phyloP scores from a whole-genome alignment of 768 basidiomycete genomes.

The Kwoniella pini region DNA sequence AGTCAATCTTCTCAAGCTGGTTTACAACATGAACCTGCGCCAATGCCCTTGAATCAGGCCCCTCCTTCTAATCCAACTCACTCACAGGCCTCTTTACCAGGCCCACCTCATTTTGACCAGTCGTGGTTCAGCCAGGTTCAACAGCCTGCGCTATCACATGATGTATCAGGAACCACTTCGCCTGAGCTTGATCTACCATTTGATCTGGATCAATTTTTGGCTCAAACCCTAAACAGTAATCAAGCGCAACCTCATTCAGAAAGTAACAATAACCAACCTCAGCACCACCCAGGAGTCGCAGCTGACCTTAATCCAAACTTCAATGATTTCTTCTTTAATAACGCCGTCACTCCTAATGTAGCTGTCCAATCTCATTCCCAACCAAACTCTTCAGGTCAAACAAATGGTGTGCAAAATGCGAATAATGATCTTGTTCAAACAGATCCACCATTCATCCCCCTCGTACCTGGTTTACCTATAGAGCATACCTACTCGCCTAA shows the following conservation, averaged over 20 bases:
- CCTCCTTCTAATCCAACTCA: neutral
- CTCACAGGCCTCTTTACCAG: neutral
- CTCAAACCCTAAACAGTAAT: neutral
- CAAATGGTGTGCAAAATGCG: neutral
- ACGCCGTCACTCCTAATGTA: too few relatives aligned
- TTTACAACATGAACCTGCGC: neutral
- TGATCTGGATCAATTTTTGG: conserved; percentile 15
- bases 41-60: neutral
- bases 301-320: neutral
- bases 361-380: neutral
- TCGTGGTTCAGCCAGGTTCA: neutral
- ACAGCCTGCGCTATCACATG: neutral
- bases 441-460: neutral
- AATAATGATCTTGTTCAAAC: neutral
- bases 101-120: neutral
- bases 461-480: conserved; percentile 3
- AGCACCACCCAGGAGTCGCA: neutral
- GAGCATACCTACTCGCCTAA: neutral
- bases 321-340: too few relatives aligned
- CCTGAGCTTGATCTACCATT: conserved; percentile 1
- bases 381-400: neutral
- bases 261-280: neutral
- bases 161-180: conserved; percentile 5
- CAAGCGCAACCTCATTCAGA: neutral
- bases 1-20: neutral